phyloP scores from a whole-genome alignment of 2,329 filamentous ascomycete genomes.

The Botrytis fabae region DNA sequence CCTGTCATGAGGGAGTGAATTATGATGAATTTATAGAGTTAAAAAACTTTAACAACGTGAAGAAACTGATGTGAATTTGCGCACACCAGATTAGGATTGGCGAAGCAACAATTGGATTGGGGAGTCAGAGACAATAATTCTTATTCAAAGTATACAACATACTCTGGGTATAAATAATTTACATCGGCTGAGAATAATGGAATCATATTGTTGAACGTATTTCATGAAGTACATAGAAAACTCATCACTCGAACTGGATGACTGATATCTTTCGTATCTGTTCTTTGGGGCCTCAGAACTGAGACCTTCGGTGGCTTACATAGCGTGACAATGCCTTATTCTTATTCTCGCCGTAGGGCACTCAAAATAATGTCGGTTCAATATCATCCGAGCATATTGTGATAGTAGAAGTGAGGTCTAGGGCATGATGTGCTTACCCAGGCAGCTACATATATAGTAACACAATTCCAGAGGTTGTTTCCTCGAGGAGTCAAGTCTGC shows the following conservation, averaged over 20 bases:
- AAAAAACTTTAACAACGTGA: background rate
- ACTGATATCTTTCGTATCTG: background rate
- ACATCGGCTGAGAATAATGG: background rate
- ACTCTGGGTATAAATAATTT: background rate
- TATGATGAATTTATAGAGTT: background rate
- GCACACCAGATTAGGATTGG: background rate
- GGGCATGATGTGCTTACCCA: background rate
- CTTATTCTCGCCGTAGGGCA: background rate
- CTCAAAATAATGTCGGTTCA: background rate
- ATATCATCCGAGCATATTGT: background rate
- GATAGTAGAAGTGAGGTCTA: background rate
- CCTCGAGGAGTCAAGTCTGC: background rate
- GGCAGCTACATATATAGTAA: background rate
- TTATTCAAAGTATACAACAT: background rate
- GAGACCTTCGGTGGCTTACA: background rate
- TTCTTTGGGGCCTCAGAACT: accelerated
- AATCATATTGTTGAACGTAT: background rate
- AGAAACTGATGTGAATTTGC: background rate
- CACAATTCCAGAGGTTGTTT: background rate
- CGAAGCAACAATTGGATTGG: background rate
- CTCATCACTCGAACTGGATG: background rate
- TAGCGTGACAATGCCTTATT: background rate
- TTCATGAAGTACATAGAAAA: background rate
- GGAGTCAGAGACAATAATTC: background rate
- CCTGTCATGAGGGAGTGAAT: background rate